phyloP scores from a whole-genome alignment of 208 protist species.

The Giardia duodenalis region DNA sequence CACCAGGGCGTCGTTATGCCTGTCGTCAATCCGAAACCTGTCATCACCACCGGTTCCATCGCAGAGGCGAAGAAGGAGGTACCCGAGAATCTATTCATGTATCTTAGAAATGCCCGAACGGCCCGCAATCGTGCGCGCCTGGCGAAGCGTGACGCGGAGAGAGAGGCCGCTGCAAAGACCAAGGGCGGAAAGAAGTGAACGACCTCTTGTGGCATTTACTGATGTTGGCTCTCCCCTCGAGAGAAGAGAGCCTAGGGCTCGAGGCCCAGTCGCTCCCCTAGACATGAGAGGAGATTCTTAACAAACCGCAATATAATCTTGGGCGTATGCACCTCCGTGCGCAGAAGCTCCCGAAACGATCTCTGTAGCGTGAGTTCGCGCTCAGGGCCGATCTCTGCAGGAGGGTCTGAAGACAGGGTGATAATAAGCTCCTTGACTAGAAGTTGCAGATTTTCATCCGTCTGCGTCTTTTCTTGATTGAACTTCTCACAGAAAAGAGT shows the following conservation, averaged over 20 bases:
- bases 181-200: neutral
- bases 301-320: neutral
- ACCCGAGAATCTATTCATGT: neutral
- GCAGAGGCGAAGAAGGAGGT: neutral
- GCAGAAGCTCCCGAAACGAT: neutral
- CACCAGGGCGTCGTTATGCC: neutral
- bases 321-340: neutral
- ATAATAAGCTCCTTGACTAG: neutral
- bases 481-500: neutral
- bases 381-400: neutral
- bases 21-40: neutral
- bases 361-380: neutral
- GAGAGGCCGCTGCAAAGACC: neutral
- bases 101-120: neutral
- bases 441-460: neutral
- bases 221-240: too few species aligned
- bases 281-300: neutral
- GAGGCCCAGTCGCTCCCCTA: neutral
- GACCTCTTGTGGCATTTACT: too few species aligned
- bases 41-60: neutral
- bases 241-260: too few species aligned
- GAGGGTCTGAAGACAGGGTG: too few species aligned
- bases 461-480: neutral
- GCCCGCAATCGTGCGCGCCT: neutral
- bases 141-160: neutral